Conservation (phyloP, 106 monocot species). For the Apostasia ramifera region DNA sequence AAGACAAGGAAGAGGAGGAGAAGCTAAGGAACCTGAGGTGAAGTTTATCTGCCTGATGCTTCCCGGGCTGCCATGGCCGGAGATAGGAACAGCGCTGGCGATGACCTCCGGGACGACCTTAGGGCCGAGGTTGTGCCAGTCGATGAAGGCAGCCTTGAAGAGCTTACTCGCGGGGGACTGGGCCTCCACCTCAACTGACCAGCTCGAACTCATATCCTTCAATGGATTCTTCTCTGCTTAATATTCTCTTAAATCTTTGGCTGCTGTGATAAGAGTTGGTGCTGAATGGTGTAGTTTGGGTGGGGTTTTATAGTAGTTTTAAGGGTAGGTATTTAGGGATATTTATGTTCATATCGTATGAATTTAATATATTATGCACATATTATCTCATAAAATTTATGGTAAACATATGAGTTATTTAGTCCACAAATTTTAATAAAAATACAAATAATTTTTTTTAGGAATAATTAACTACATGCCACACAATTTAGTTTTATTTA, state of each 20-base stretch:
- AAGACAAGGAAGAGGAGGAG: neutral
- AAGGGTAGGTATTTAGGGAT: no score
- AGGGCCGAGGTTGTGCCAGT: slow-evolving; percentile 15
- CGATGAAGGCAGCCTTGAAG: slow-evolving; percentile 5
- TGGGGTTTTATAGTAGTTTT: neutral
- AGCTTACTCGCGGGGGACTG: neutral
- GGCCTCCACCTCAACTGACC: slow-evolving; percentile 5
- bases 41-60: slow-evolving; percentile 9
- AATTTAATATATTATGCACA: no score
- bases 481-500: no score
- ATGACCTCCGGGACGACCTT: slow-evolving; percentile 10
- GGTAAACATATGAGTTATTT: no score
- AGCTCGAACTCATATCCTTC: neutral
- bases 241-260: neutral
- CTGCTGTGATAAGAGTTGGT: neutral
- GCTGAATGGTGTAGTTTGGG: neutral
- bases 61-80: slow-evolving; percentile 2
- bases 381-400: no score
- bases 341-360: no score
- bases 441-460: no score
- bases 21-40: neutral
- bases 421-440: no score
- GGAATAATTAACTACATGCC: no score
- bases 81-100: neutral
- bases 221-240: no score